Conservation (phyloP, 2,329 filamentous ascomycete species). For the Daldinia sp. region DNA sequence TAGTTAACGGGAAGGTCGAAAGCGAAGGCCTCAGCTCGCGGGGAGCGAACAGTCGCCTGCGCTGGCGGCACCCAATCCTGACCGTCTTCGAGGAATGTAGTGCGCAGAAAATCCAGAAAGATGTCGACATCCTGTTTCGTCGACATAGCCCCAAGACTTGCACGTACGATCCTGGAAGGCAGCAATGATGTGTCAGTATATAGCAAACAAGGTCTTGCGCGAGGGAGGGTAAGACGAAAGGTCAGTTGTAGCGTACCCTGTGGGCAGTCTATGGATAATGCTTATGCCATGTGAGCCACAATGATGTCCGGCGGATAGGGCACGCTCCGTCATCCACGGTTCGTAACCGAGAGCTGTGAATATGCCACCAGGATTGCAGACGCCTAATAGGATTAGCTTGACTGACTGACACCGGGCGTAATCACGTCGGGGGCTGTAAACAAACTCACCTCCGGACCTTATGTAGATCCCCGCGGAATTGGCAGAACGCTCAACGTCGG, state of each 20-base stretch:
- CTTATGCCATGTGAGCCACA: conserved; percentile 63
- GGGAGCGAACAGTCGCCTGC: conserved; percentile 21
- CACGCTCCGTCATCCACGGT: conserved; percentile 61
- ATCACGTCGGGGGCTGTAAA: not conserved
- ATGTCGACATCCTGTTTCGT: conserved; percentile 62
- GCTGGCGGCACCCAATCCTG: conserved; percentile 32
- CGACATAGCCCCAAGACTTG: conserved; percentile 69
- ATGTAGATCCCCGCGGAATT: conserved; percentile 65
- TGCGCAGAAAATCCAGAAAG: conserved; percentile 56
- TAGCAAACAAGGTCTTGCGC: not conserved
- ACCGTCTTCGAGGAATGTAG: conserved; percentile 48
- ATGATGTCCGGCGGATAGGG: conserved; percentile 64
- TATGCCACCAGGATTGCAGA: conserved; percentile 58
- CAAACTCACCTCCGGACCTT: conserved; percentile 60
- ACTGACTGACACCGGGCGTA: not conserved
- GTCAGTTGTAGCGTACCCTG: conserved; percentile 52
- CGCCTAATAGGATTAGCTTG: conserved; percentile 46
- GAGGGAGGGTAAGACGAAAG: conserved; percentile 13
- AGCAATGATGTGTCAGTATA: conserved; percentile 2
- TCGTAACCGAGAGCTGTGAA: conserved; percentile 59
- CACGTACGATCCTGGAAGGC: conserved; percentile 64
- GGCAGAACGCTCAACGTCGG: conserved; percentile 65
- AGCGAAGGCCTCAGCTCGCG: conserved; percentile 17
- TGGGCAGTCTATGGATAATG: conserved; percentile 62
- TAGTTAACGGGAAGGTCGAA: conserved; percentile 30